A percentile compares a stretch with the other conserved stretches of the same genome.
These are phyloP conservation scores for Ciborinia camelliae DNA, from an alignment of 2,329 filamentous ascomycete species.

Conservation along the genomic window DNA sequence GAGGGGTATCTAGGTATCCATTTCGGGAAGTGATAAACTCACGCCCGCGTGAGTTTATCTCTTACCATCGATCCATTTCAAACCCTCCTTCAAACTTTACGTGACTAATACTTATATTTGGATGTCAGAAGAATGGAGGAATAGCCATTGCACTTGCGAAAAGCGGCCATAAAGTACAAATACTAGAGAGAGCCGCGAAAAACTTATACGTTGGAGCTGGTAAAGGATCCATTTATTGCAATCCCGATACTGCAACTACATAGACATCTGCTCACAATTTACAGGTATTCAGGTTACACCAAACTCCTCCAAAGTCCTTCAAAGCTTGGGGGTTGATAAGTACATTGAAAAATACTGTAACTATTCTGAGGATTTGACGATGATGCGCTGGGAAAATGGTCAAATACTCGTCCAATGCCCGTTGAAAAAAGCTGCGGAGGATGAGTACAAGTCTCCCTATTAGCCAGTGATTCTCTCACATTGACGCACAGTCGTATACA, in stretches of 20 bases:
- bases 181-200: not conserved
- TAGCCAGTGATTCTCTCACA: not conserved
- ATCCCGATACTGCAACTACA: not conserved
- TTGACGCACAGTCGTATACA: no score
- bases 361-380: constrained; percentile 24
- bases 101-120: no score
- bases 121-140: no score
- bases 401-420: constrained; percentile 24
- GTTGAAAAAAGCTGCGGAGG: constrained; percentile 23
- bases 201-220: constrained; percentile 4
- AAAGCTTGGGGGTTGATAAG: not conserved
- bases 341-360: constrained; percentile 26
- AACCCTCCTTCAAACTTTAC: no score
- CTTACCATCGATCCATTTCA: no score
- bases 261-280: not conserved
- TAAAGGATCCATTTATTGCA: not conserved
- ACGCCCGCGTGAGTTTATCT: no score
- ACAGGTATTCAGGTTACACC: not conserved
- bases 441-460: constrained; percentile 17
- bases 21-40: no score
- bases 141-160: constrained; percentile 24
- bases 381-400: constrained; percentile 27
- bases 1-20: no score
- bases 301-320: not conserved
- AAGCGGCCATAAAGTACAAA: constrained; percentile 21